Evolutionary conservation across 1,284 basidiomycete species (phyloP), one percentile per base, ranked within the genome.

Genomic region (Mycena citricolor): DNA sequence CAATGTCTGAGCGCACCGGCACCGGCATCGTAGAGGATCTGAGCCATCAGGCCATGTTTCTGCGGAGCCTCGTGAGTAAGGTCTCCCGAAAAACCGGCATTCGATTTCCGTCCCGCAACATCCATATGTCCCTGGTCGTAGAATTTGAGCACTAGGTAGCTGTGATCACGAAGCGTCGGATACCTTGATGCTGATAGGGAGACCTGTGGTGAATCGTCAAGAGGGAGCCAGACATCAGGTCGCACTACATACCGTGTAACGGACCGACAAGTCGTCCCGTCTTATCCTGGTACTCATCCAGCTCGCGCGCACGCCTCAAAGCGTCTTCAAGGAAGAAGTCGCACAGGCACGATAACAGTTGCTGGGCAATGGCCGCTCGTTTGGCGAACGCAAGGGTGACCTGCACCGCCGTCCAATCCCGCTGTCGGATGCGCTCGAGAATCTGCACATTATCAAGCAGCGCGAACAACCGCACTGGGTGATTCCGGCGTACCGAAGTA

Each of bases 171-270:
- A 17, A n/a, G 26, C 13, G 8, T n/a, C n/a, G 20, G 39, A 19
- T n/a, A 55, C 55, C 49, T 76, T 74, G 45, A 77, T 52, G 12
- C 65, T 68, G 32, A 77, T 60, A 0, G 74, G 73, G 19, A 57
- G 54, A 8, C 55, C 55, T 54, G 13, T 5, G 6, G 16, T 11
- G 5, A 14, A 29, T 16, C 19, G 28, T 17, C 16, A 22, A 24
- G 12, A 12, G n/a, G 7, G 26, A 20, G 24, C n/a, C 22, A 10
- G 13, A n/a, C 4, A 16, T 5, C 11, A 2, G 19, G 21, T 11
- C n/a, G 19, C 7, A 13, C 1, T 16, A 17, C n/a, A 71, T 50
- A 14, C 74, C 75, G 47, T 76, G 73, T 17, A 77, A 56, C 3
- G 74, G 72, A 12, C 75, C 75, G 4, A 72, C 60, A 12, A 64